Evolutionary conservation across 148 eudicot species (phyloP).

Genomic region (Suaeda aralocaspica): DNA sequence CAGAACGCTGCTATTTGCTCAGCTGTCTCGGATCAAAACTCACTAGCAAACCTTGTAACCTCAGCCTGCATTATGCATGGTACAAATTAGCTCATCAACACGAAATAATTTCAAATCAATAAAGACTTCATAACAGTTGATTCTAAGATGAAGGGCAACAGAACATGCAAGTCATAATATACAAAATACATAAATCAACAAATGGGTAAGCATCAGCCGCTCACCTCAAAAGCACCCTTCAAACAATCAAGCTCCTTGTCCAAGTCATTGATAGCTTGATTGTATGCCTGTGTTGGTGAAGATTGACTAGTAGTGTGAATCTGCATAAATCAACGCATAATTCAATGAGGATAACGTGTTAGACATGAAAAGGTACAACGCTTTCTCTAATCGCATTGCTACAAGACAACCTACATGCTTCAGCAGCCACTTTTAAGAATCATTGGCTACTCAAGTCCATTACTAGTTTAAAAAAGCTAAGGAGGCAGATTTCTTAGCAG

Average conservation of each 20-base stretch:
- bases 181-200: neutral
- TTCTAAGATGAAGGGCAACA: neutral
- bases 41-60: constrained; percentile 26
- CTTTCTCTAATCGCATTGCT: neutral
- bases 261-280: constrained; percentile 86
- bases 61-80: constrained; percentile 23
- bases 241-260: constrained; percentile 88
- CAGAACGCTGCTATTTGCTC: neutral
- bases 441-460: neutral
- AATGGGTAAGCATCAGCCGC: neutral
- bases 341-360: neutral
- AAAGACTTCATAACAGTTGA: neutral
- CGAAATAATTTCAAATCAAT: neutral
- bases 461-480: neutral
- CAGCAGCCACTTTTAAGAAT: neutral
- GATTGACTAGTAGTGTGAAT: constrained; percentile 92
- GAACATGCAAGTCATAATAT: neutral
- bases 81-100: constrained; percentile 1
- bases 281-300: constrained; percentile 91
- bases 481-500: no score
- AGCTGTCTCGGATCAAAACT: constrained; percentile 20
- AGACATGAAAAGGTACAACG: neutral
- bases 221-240: constrained; percentile 84
- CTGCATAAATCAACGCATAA: constrained; percentile 31
- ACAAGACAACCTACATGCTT: neutral